Evolutionary conservation across 2,329 filamentous ascomycete genomes (phyloP).

Genomic region (Ceratocystis ficicola): DNA sequence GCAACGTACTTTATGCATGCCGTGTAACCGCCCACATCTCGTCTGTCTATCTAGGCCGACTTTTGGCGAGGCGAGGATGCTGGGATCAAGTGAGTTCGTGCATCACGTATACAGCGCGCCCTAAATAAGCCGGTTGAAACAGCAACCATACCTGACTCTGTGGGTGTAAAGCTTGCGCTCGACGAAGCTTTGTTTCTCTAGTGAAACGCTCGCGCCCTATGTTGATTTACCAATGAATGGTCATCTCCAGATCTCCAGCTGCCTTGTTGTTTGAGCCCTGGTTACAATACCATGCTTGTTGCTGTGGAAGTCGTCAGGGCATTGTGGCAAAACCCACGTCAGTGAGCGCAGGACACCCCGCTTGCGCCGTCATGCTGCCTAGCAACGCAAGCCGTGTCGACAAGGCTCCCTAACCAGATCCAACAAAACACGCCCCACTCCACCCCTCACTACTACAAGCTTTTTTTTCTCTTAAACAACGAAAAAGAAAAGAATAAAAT

Average conservation of each 20-base stretch:
- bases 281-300: background rate
- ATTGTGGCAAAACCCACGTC: background rate
- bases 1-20: background rate
- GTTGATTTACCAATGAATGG: too few species aligned
- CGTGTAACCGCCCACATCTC: background rate
- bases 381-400: constrained; percentile 3
- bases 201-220: background rate
- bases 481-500: background rate
- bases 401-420: background rate
- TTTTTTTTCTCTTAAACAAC: background rate
- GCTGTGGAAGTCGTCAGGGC: constrained; percentile 4
- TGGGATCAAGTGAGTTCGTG: background rate
- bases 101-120: background rate
- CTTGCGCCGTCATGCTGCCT: background rate
- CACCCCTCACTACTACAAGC: background rate
- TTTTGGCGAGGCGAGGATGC: background rate
- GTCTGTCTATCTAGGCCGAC: background rate
- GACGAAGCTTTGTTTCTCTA: background rate
- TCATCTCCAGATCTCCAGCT: too few species aligned
- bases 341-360: background rate
- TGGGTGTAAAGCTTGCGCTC: background rate
- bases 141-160: background rate
- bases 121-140: background rate
- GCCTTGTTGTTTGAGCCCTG: background rate
- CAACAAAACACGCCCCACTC: background rate